These are phyloP conservation scores for Sarocladiaceae sp. DNA, from an alignment of 2,329 filamentous ascomycete genomes.

Conservation along the genomic window DNA sequence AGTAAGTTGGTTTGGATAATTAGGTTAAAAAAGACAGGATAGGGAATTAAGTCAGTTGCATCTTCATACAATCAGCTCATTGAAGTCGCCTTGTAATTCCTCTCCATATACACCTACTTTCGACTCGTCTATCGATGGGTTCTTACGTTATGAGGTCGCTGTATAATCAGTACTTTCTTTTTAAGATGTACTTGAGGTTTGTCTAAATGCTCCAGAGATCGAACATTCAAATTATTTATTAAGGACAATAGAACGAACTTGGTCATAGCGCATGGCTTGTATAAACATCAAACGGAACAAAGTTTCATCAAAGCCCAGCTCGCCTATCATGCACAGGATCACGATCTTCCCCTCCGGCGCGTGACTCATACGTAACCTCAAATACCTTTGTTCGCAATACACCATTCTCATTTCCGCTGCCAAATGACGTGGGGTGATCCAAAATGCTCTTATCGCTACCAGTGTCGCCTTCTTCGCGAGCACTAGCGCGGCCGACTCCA, in stretches of 20 bases:
- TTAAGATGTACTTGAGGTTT: background rate
- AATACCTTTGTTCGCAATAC: conserved; percentile 1
- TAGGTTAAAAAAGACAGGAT: no score
- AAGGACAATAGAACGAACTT: background rate
- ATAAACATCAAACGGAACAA: background rate
- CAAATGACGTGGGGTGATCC: background rate
- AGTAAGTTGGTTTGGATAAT: no score
- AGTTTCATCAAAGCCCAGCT: background rate
- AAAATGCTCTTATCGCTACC: conserved; percentile 7
- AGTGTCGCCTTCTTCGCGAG: background rate
- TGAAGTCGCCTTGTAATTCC: no score
- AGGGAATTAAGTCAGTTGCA: no score
- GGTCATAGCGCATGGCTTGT: background rate
- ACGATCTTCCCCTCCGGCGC: background rate
- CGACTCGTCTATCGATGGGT: background rate
- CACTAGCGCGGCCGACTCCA: background rate
- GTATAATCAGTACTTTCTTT: background rate
- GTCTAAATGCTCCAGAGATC: background rate
- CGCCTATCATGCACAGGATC: background rate
- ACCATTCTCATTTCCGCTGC: background rate
- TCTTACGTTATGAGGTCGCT: background rate
- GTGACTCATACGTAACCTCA: conserved; percentile 2
- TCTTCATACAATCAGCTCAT: no score
- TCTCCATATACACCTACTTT: background rate
- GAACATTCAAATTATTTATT: background rate